These are phyloP conservation scores for Alternaria solani DNA, from an alignment of 2,329 filamentous ascomycete genomes.

Conservation along the genomic window DNA sequence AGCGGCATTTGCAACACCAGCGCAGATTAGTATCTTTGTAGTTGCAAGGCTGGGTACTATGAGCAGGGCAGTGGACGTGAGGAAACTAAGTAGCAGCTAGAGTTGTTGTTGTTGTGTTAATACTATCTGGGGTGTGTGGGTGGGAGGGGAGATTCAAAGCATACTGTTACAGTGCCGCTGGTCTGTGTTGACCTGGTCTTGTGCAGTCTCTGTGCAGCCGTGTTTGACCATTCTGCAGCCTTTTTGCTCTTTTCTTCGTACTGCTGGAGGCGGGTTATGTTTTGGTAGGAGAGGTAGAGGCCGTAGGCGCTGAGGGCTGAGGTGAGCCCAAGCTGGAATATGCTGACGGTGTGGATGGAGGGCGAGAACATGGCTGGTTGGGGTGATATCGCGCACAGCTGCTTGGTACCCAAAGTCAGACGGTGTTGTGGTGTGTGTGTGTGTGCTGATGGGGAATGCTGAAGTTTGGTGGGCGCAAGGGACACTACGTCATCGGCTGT, in stretches of 20 bases:
- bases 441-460: not conserved
- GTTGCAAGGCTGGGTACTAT: slow-evolving; percentile 17
- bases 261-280: slow-evolving; percentile 46
- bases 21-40: slow-evolving; percentile 11
- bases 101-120: not conserved
- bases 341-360: slow-evolving; percentile 2
- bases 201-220: slow-evolving; percentile 41
- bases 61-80: slow-evolving; percentile 31
- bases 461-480: not conserved
- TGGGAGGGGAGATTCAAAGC: too few relatives aligned
- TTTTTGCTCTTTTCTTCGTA: slow-evolving; percentile 49
- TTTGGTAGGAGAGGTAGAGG: slow-evolving; percentile 45
- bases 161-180: slow-evolving; percentile 43
- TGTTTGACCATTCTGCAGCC: slow-evolving; percentile 49
- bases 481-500: not conserved
- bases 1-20: slow-evolving; percentile 23
- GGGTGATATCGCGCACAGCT: not conserved
- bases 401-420: not conserved
- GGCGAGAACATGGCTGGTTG: not conserved
- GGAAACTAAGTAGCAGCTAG: slow-evolving; percentile 15
- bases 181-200: slow-evolving; percentile 50
- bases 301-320: slow-evolving; percentile 39
- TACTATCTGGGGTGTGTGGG: too few relatives aligned
- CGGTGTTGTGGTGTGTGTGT: not conserved
- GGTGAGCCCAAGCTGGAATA: slow-evolving; percentile 28